phyloP scores from a whole-genome alignment of 768 basidiomycete species.

The Amanita molliuscula region DNA sequence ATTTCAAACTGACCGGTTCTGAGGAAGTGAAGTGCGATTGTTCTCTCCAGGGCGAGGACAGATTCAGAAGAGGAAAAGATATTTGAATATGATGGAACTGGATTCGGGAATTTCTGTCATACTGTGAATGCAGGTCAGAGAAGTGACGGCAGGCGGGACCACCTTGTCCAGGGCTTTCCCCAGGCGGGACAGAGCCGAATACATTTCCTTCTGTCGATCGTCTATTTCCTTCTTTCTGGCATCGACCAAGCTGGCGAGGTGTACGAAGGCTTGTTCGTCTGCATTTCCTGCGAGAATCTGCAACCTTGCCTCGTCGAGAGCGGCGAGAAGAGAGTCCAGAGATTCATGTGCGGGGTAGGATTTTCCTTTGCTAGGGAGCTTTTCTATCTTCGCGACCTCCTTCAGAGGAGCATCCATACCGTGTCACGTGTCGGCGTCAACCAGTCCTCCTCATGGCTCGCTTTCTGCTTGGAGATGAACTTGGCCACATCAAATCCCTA shows the following conservation, averaged over 20 bases:
- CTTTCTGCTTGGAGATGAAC: conserved; percentile 71
- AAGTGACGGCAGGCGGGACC: conserved; percentile 9
- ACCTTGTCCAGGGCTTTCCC: conserved; percentile 93
- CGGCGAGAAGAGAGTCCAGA: conserved; percentile 51
- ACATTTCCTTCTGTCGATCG: conserved; percentile 83
- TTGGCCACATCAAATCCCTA: conserved; percentile 63
- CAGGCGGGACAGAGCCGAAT: conserved; percentile 62
- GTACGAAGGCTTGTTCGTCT: conserved; percentile 36
- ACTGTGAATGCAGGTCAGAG: background rate
- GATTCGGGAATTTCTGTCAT: conserved; percentile 46
- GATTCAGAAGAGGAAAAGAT: conserved; percentile 57
- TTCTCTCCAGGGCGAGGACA: conserved; percentile 50
- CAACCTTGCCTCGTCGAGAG: conserved; percentile 47
- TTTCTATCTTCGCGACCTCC: conserved; percentile 71
- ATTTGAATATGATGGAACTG: conserved; percentile 56
- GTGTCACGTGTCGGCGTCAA: conserved; percentile 2
- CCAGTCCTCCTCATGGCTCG: conserved; percentile 36
- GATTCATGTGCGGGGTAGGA: conserved; percentile 44
- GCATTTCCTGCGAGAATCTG: conserved; percentile 37
- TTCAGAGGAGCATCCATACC: conserved; percentile 68
- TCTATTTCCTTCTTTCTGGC: conserved; percentile 75
- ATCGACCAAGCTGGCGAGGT: conserved; percentile 51
- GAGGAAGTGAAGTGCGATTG: conserved; percentile 67
- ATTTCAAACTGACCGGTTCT: conserved; percentile 75
- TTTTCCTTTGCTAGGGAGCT: conserved; percentile 45